Base-by-base conservation (phyloP, 805 yeast species). In the Peterozyma xylosa region DNA sequence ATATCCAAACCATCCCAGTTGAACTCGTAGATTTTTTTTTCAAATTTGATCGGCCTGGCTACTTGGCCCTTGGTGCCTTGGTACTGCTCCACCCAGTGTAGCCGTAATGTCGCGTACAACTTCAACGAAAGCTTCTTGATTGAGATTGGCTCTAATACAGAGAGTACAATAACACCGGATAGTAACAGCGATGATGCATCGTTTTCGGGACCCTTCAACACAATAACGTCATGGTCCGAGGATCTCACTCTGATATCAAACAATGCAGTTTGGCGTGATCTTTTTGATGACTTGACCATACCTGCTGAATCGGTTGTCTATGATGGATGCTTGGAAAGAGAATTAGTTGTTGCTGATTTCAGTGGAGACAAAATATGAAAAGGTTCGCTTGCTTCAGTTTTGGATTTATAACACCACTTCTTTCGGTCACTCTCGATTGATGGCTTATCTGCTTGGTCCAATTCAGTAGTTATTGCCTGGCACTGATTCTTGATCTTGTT, bases 161-260 rank as follows among this genome's bases (percentile, higher is more conserved):
- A 74, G 21, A 93, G 62, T 1, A 83, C 89, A 18, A 93, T 80
- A 10, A 78, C 78, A 3, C 99, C 99, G 1, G 83, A 66, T 27
- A 93, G 61, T 6, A 84, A 64, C 3, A 78, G 86, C 2, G 96
- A 80, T 0, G 87, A 72, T 0, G 97, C 96, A 42, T 82, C 90
- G 33, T 73, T 71, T 5, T 83, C 79, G 1, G 82, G 56, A 1
- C 99, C 99, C 52, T 88, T 83, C 30, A 91, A 61, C 9, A 93
- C 75, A 4, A 91, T 63, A 9, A 90, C 91, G 55, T 88, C 93
- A 49, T 80, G 82, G 37, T 86, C 95, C 2, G 74, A 59, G 21
- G 87, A 78, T 41, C 77, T 72, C 33, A 87, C 61, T 42, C 95
- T 69, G 45, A 77, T 70, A 42, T 75, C 70, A 43, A 64, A 65